These are phyloP conservation scores for Epichloe glyceriae DNA, from an alignment of 2,329 filamentous ascomycete species.

Conservation along the genomic window DNA sequence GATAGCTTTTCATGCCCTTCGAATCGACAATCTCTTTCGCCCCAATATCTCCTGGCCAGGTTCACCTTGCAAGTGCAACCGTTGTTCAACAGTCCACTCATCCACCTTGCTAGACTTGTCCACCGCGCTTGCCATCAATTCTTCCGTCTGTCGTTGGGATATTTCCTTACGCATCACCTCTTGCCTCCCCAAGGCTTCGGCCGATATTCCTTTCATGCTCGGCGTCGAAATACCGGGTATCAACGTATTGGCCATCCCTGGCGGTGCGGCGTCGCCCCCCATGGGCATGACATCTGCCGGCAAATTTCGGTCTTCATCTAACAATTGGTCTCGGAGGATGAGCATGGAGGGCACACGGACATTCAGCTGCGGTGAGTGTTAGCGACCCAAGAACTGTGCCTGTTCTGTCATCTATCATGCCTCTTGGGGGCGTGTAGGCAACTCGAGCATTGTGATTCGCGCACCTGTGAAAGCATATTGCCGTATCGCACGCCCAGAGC, in stretches of 20 bases:
- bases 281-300: neutral
- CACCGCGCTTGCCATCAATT: constrained; percentile 7
- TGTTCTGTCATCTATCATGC: no score
- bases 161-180: constrained; percentile 5
- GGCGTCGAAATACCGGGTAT: neutral
- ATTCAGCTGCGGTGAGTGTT: constrained; percentile 29
- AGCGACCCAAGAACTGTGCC: neutral
- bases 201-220: neutral
- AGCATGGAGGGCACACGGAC: constrained; percentile 48
- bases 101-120: constrained; percentile 6
- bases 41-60: neutral
- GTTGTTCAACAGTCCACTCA: constrained; percentile 8
- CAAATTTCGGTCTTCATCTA: constrained; percentile 2
- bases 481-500: constrained; percentile 45
- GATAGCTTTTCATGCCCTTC: no score
- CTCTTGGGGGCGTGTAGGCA: no score
- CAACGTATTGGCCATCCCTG: neutral
- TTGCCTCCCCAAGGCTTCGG: constrained; percentile 1
- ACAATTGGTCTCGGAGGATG: constrained; percentile 33
- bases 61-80: constrained; percentile 4
- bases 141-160: constrained; percentile 7
- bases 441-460: neutral
- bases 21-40: neutral
- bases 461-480: constrained; percentile 39
- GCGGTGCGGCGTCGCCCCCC: neutral